phyloP scores from a whole-genome alignment of 108 stramenopile genomes.

The Aureococcus anophagefferens region DNA sequence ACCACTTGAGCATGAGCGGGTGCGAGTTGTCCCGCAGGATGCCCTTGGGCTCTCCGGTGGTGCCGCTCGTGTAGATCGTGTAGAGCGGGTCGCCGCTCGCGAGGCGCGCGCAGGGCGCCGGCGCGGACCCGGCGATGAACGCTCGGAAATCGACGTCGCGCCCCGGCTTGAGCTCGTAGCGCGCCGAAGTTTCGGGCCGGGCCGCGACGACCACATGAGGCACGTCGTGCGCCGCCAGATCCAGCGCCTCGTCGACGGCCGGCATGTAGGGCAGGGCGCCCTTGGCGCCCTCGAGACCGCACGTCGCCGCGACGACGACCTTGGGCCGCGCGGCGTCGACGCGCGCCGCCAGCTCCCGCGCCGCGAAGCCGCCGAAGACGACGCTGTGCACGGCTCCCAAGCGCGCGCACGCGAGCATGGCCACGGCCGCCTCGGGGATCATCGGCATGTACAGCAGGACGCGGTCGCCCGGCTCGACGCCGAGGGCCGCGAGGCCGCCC shows the following conservation, averaged over 20 bases:
- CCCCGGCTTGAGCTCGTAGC: constrained; percentile 22
- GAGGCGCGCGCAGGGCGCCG: constrained; percentile 26
- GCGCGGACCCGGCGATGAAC: constrained; percentile 12
- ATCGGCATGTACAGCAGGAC: constrained; percentile 75
- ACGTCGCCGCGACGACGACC: constrained; percentile 54
- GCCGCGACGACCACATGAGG: too few relatives aligned
- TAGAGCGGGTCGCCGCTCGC: constrained; percentile 50
- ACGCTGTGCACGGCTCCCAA: constrained; percentile 71
- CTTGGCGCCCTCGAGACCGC: constrained; percentile 43
- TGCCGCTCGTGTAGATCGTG: constrained; percentile 59
- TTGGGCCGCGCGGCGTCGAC: constrained; percentile 60
- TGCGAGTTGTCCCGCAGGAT: constrained; percentile 56
- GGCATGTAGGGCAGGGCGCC: constrained; percentile 52
- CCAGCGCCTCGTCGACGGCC: constrained; percentile 45
- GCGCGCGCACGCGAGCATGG: constrained; percentile 66
- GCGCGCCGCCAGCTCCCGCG: constrained; percentile 51
- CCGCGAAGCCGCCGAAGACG: constrained; percentile 75
- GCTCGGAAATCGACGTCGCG: constrained; percentile 42
- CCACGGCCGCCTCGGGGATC: constrained; percentile 61
- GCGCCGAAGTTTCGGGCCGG: too few relatives aligned
- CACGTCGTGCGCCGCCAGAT: too few relatives aligned
- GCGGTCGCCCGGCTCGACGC: constrained; percentile 54
- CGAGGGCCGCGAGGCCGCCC: constrained; percentile 36
- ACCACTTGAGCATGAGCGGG: constrained; percentile 51
- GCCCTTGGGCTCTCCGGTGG: constrained; percentile 68